These are phyloP conservation scores for Hordeum pubiflorum DNA, from an alignment of 202 grass and related monocot species.

Conservation along the genomic window DNA sequence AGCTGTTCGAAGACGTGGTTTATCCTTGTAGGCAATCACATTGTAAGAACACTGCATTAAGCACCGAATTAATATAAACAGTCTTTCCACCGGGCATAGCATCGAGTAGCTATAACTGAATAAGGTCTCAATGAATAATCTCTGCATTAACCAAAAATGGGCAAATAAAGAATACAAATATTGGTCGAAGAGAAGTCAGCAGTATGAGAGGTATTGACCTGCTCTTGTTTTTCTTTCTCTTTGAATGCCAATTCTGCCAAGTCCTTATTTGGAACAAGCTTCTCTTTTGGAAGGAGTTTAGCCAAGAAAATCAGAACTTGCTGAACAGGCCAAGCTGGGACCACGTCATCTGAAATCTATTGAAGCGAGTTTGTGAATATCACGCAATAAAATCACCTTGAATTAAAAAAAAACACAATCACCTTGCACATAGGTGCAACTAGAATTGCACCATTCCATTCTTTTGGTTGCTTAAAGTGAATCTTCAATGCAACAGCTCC, in stretches of 20 bases:
- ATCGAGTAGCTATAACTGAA: neutral
- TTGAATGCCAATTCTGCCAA: slow-evolving; percentile 79
- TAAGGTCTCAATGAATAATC: neutral
- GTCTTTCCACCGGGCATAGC: neutral
- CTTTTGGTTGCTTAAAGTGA: slow-evolving; percentile 82
- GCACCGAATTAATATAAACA: slow-evolving; percentile 21
- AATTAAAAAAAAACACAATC: neutral
- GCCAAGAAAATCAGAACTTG: slow-evolving; percentile 70
- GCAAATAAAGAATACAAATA: too few relatives aligned
- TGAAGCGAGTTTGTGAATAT: slow-evolving; percentile 3
- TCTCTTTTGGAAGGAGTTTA: slow-evolving; percentile 64
- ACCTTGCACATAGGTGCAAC: slow-evolving; percentile 99
- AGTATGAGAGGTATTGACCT: slow-evolving; percentile 30
- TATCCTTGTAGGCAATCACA: slow-evolving; percentile 82
- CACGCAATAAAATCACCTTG: too few relatives aligned
- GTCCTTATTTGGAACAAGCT: slow-evolving; percentile 89
- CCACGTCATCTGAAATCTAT: slow-evolving; percentile 83
- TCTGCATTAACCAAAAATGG: neutral
- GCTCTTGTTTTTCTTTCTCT: slow-evolving; percentile 59
- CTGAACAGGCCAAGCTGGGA: slow-evolving; percentile 74
- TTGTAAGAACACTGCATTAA: slow-evolving; percentile 65
- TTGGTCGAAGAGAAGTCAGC: too few relatives aligned
- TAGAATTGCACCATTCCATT: slow-evolving; percentile 83
- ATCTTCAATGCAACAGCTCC: slow-evolving; percentile 88
- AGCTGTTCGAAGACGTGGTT: slow-evolving; percentile 76